These are phyloP conservation scores for Calocybe gambosa DNA, from an alignment of 1,284 basidiomycete genomes.

Conservation along the genomic window DNA sequence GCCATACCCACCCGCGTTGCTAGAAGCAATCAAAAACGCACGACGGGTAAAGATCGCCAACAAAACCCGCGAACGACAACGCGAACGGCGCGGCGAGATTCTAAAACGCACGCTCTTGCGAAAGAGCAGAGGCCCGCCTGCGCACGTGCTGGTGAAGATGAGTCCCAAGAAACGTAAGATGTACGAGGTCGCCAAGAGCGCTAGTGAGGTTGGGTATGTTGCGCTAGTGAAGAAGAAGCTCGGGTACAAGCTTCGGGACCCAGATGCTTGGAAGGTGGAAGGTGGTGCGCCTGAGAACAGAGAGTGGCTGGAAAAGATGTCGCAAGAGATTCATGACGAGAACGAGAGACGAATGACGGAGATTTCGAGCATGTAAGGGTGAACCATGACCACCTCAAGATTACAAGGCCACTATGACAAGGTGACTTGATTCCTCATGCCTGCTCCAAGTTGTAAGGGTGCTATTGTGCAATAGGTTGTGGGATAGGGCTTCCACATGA, in stretches of 20 bases:
- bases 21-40: constrained; percentile 45
- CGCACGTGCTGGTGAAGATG: constrained; percentile 51
- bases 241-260: constrained; percentile 43
- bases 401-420: too few relatives aligned
- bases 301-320: constrained; percentile 30
- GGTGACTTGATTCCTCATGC: too few relatives aligned
- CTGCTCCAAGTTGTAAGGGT: too few relatives aligned
- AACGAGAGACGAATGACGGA: constrained; percentile 26
- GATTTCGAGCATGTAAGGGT: not conserved
- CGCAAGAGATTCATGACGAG: constrained; percentile 32
- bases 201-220: constrained; percentile 61
- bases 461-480: too few relatives aligned
- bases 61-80: constrained; percentile 51
- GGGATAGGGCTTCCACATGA: too few relatives aligned
- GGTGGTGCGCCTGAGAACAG: constrained; percentile 32
- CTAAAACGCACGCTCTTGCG: constrained; percentile 40
- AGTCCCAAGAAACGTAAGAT: constrained; percentile 35
- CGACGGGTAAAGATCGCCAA: constrained; percentile 53
- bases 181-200: constrained; percentile 44
- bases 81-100: constrained; percentile 58
- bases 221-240: constrained; percentile 44
- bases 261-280: constrained; percentile 41
- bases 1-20: constrained; percentile 42
- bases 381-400: not conserved
- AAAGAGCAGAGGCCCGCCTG: constrained; percentile 50